Base-by-base conservation (phyloP, 2,329 filamentous ascomycete species). In the Xylariaceae sp. region DNA sequence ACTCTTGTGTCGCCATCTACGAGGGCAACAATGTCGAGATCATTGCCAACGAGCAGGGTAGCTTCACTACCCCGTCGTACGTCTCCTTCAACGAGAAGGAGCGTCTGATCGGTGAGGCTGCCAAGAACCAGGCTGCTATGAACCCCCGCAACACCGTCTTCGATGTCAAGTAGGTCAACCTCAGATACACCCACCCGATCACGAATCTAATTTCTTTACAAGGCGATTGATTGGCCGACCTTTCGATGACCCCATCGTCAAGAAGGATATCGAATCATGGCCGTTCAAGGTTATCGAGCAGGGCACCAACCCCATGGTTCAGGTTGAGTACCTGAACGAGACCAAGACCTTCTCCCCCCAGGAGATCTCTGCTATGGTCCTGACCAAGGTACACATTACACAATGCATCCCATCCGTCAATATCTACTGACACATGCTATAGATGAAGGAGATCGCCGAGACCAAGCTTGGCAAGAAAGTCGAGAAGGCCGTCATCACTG, bases 361-460 rank as follows among this genome's bases (percentile, higher is more conserved):
- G 77, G 93, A 98, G 74, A 93, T 98, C 72, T 98, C 93, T 51
- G 87, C 93, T 67, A 98, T 98, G 93, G 88, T 98, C 57, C 82
- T 98, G 58, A 84, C 81, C 74, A 98, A 98, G 89, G 91, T 94
- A 76, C 55, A 13, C 13, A 32, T 17, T n/a, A 32, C 26, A 32
- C 13, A 7, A n/a, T n/a, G 16, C 30, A 13, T 7, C 30, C 13
- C 30, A n/a, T 13, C 13, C 15, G 16, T n/a, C 30, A 32, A 32
- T 38, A 38, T n/a, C 36, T 38, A 34, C 52, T 57, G 40, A 56
- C 42, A 43, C 48, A 26, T 31, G 41, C 32, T 56, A 57, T 62
- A 95, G 91, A 96, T 97, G 91, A 95, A 95, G 81, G 93, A 98
- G 75, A 89, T 96, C 67, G 93, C 93, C 63, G 93, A 98, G 80